phyloP scores from a whole-genome alignment of 2,329 filamentous ascomycete species.

The Trematosphaeria pertusa region DNA sequence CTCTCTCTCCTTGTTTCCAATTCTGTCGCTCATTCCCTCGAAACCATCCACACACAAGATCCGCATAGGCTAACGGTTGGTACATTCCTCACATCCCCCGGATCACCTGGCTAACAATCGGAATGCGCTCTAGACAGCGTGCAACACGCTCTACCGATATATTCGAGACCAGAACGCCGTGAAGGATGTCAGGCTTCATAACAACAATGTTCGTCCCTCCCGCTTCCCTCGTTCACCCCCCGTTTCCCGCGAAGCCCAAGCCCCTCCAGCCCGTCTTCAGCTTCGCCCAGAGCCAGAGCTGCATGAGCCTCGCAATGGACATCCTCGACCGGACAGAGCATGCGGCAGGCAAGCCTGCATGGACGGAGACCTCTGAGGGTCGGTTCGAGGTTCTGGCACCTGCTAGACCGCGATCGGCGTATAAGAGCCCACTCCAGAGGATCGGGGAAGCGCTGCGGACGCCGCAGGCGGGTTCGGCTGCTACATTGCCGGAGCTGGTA shows the following conservation, averaged over 20 bases:
- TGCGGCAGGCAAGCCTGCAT: constrained; percentile 16
- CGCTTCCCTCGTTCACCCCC: constrained; percentile 38
- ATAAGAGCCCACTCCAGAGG: constrained; percentile 42
- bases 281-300: constrained; percentile 53
- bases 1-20: neutral
- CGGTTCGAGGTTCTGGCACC: constrained; percentile 20
- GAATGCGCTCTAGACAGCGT: constrained; percentile 37
- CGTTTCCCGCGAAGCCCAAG: constrained; percentile 40
- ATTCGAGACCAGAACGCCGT: constrained; percentile 19
- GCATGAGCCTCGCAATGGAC: constrained; percentile 35
- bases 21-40: constrained; percentile 13
- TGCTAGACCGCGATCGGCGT: constrained; percentile 31
- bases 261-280: constrained; percentile 54
- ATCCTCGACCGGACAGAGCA: constrained; percentile 20
- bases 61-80: constrained; percentile 10
- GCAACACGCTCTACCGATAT: constrained; percentile 26
- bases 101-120: constrained; percentile 42
- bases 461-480: constrained; percentile 15
- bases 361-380: constrained; percentile 17
- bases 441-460: constrained; percentile 36
- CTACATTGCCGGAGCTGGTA: neutral
- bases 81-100: constrained; percentile 27
- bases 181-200: constrained; percentile 76
- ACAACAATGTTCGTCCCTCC: constrained; percentile 75
- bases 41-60: constrained; percentile 1